Evolutionary conservation across 441 rosid genomes (phyloP).

Genomic region (Isatis lusitanica): DNA sequence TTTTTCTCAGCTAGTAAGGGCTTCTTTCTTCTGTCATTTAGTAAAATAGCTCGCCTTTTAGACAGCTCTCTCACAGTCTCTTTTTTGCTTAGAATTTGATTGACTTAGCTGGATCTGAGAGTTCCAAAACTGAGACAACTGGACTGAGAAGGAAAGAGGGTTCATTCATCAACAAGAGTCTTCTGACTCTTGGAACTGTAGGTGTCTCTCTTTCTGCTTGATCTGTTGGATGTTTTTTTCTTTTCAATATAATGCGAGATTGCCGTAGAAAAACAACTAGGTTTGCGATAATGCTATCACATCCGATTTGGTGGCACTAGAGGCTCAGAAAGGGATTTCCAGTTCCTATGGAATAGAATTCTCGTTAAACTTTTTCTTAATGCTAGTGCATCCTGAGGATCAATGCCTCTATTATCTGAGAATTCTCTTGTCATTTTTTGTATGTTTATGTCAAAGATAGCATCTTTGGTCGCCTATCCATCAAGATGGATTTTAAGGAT

Average conservation of each 20-base stretch:
- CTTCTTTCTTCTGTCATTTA: conserved; percentile 28
- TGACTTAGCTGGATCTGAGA: conserved; percentile 99
- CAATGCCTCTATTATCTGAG: conserved; percentile 13
- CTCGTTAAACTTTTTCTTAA: neutral
- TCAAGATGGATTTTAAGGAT: neutral
- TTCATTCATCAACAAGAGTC: conserved; percentile 98
- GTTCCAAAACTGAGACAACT: conserved; percentile 99
- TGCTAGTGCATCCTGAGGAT: conserved; percentile 18
- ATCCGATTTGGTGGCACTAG: conserved; percentile 2
- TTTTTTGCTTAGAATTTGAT: conserved; percentile 77
- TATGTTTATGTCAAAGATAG: conserved; percentile 13
- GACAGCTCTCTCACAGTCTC: conserved; percentile 18
- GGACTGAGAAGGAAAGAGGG: conserved; percentile 98
- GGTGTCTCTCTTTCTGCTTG: conserved; percentile 37
- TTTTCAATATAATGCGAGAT: neutral
- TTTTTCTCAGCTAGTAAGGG: conserved; percentile 94
- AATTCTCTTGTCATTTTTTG: neutral
- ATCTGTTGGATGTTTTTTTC: neutral
- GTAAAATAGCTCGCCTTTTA: conserved; percentile 8
- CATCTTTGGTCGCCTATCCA: conserved; percentile 1
- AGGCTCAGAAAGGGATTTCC: conserved; percentile 17
- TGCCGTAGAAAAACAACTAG: neutral
- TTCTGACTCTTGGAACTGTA: conserved; percentile 99
- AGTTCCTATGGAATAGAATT: neutral
- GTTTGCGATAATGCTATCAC: conserved; percentile 3